phyloP scores from a whole-genome alignment of 495 filamentous ascomycete genomes.

The Cercophora sp. region DNA sequence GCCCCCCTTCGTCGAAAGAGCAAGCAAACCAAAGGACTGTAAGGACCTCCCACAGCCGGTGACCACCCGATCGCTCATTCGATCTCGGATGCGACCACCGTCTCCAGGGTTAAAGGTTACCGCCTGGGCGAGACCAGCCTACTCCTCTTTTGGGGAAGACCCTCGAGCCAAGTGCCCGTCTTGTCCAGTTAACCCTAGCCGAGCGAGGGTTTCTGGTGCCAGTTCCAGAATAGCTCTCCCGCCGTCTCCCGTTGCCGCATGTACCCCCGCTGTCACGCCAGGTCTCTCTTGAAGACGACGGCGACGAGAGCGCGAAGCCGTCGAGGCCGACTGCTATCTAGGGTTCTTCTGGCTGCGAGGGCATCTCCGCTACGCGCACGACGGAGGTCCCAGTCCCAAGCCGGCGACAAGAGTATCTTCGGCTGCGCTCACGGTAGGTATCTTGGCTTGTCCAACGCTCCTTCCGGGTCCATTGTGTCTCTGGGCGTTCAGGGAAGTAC shows the following conservation, averaged over 20 bases:
- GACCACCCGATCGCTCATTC: slow-evolving; percentile 29
- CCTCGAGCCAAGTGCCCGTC: neutral
- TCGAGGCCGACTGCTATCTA: neutral
- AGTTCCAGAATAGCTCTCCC: slow-evolving; percentile 17
- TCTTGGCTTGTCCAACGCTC: slow-evolving; percentile 15
- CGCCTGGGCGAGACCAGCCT: neutral
- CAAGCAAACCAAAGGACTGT: slow-evolving; percentile 12
- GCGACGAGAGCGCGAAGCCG: slow-evolving; percentile 5
- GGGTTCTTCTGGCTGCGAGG: neutral
- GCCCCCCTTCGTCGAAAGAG: slow-evolving; percentile 18
- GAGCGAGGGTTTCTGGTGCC: slow-evolving; percentile 6
- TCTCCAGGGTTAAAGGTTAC: slow-evolving; percentile 4
- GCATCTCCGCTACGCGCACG: neutral
- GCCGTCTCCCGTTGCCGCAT: slow-evolving; percentile 16
- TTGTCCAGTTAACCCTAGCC: slow-evolving; percentile 10
- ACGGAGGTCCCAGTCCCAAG: slow-evolving; percentile 9
- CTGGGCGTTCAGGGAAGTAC: slow-evolving; percentile 21
- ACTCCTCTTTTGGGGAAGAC: neutral
- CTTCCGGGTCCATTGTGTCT: slow-evolving; percentile 6
- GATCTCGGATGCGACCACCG: slow-evolving; percentile 27
- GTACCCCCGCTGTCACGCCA: slow-evolving; percentile 18
- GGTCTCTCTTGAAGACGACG: slow-evolving; percentile 14
- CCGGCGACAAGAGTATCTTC: slow-evolving; percentile 10
- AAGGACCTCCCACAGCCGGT: slow-evolving; percentile 6
- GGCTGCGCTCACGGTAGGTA: neutral